Conservation (phyloP, 257 asterid species). For the Orobanche coerulescens region DNA sequence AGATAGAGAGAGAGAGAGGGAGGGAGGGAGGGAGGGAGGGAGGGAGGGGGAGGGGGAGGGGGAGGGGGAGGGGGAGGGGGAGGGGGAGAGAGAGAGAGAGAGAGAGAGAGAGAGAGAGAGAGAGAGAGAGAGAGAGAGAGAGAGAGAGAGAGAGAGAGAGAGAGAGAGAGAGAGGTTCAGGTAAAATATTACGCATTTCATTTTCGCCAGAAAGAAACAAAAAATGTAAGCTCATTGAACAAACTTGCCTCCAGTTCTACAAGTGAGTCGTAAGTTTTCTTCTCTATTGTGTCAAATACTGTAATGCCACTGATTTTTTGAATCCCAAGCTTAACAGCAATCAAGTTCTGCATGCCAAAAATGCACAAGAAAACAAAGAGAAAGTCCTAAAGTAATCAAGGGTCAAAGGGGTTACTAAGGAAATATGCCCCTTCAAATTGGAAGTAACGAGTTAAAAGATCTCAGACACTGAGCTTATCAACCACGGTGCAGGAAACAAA, state of each 20-base stretch:
- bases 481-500: neutral
- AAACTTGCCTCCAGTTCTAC: constrained; percentile 74
- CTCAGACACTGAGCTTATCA: neutral
- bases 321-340: constrained; percentile 80
- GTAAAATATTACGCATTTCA: too few relatives aligned
- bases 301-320: constrained; percentile 86
- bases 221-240: neutral
- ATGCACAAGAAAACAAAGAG: constrained; percentile 1
- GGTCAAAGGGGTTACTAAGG: neutral
- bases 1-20: too few relatives aligned
- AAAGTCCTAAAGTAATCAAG: constrained; percentile 6
- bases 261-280: constrained; percentile 70
- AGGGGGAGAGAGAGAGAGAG: too few relatives aligned
- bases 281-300: constrained; percentile 73
- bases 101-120: too few relatives aligned
- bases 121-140: too few relatives aligned
- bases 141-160: too few relatives aligned
- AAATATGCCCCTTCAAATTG: neutral
- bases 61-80: too few relatives aligned
- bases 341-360: constrained; percentile 58
- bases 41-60: too few relatives aligned
- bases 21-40: too few relatives aligned
- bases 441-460: neutral
- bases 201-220: neutral
- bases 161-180: too few relatives aligned